Conservation (phyloP, 2,329 filamentous ascomycete genomes). For the Grosmannia penicillata region DNA sequence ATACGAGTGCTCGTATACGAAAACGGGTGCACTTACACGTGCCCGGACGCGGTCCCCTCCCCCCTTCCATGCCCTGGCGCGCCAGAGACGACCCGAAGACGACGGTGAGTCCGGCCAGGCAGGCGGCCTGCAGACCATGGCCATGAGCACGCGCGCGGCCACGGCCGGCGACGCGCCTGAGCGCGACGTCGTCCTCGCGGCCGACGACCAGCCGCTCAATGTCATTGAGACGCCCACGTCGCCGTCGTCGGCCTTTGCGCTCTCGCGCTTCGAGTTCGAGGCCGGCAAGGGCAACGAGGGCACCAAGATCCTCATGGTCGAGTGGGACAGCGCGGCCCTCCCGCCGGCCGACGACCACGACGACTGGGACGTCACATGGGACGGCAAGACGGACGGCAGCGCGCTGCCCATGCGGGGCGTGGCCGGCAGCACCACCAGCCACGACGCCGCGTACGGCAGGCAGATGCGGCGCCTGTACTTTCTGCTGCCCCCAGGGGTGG, state of each 20-base stretch:
- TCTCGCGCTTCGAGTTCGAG: slow-evolving; percentile 81
- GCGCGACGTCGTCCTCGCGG: too few species aligned
- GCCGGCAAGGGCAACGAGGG: slow-evolving; percentile 62
- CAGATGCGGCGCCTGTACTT: slow-evolving; percentile 58
- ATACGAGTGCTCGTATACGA: too few species aligned
- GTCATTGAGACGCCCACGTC: slow-evolving; percentile 27
- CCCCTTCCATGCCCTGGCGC: too few species aligned
- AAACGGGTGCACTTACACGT: too few species aligned
- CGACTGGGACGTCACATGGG: slow-evolving; percentile 68
- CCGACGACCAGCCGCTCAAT: slow-evolving; percentile 8
- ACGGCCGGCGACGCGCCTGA: too few species aligned
- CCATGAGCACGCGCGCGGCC: too few species aligned
- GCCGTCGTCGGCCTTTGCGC: slow-evolving; percentile 33
- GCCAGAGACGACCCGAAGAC: too few species aligned
- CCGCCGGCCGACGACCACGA: background rate
- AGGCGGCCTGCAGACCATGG: too few species aligned
- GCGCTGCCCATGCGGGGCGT: slow-evolving; percentile 51
- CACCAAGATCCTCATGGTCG: slow-evolving; percentile 85
- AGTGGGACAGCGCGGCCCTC: slow-evolving; percentile 50
- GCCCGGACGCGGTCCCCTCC: too few species aligned
- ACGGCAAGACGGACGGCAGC: slow-evolving; percentile 63
- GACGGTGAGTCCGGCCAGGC: too few species aligned
- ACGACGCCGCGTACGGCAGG: too few species aligned
- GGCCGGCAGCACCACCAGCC: too few species aligned
- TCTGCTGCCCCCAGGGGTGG: slow-evolving; percentile 56